These are phyloP conservation scores for Leccinellum rugosiceps DNA, from an alignment of 768 basidiomycete genomes.

Conservation along the genomic window DNA sequence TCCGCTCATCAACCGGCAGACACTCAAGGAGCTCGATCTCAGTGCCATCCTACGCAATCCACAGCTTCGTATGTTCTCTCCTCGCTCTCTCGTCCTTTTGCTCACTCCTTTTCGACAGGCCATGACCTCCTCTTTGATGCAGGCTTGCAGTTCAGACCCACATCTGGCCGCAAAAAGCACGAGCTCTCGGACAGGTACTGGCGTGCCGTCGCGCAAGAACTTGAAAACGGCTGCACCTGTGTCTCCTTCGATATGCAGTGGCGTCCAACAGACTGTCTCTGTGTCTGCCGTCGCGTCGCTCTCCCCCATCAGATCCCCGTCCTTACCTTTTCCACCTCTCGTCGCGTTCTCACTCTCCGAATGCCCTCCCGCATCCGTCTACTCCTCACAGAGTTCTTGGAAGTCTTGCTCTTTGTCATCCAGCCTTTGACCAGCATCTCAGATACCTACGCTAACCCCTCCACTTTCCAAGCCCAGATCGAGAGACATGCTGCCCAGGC, in stretches of 20 bases:
- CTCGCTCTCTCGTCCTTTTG: background rate
- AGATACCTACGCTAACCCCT: constrained; percentile 58
- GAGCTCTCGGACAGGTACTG: constrained; percentile 81
- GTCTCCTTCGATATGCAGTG: constrained; percentile 66
- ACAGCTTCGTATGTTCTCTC: constrained; percentile 71
- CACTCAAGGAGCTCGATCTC: constrained; percentile 82
- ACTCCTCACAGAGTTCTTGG: constrained; percentile 72
- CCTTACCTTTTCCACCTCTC: constrained; percentile 42
- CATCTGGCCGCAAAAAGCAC: constrained; percentile 68
- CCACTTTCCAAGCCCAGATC: constrained; percentile 56
- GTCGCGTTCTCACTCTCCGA: constrained; percentile 53
- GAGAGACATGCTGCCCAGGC: constrained; percentile 63
- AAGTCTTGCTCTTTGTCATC: constrained; percentile 81
- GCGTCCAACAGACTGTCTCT: constrained; percentile 51
- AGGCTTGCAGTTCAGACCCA: constrained; percentile 77
- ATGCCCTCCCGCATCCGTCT: constrained; percentile 69
- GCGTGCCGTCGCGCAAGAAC: constrained; percentile 74
- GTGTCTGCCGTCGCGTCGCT: constrained; percentile 49
- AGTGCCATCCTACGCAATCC: constrained; percentile 85
- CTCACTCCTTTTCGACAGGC: constrained; percentile 40
- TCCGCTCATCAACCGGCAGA: constrained; percentile 80
- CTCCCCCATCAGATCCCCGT: constrained; percentile 40
- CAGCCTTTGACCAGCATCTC: constrained; percentile 68
- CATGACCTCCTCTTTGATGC: constrained; percentile 91
- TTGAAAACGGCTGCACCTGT: constrained; percentile 81